Conservation (phyloP, 805 yeast genomes). For the Candida ponderosae region DNA sequence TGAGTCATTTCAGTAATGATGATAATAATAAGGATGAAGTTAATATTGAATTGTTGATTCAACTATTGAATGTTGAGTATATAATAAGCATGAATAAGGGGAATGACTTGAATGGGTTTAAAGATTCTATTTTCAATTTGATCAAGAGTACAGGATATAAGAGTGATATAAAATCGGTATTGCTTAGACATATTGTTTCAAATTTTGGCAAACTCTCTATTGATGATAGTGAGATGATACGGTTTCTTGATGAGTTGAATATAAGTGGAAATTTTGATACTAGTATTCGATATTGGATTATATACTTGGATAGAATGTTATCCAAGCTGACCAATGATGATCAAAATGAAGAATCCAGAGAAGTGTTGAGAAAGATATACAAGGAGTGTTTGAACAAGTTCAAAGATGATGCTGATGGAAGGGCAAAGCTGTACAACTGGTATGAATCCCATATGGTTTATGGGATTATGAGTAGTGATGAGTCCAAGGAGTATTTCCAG, state of each 20-base stretch:
- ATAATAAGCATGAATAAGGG: constrained; percentile 15
- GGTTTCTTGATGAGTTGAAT: constrained; percentile 16
- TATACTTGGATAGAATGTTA: neutral
- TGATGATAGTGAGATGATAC: constrained; percentile 7
- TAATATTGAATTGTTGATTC: constrained; percentile 28
- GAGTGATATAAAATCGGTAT: constrained; percentile 20
- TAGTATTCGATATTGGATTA: constrained; percentile 1
- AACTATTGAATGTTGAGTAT: constrained; percentile 35
- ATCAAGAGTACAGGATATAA: constrained; percentile 23
- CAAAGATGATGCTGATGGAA: neutral
- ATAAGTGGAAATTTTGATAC: neutral
- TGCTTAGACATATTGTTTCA: constrained; percentile 25
- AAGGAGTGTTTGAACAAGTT: neutral
- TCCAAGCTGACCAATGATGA: neutral
- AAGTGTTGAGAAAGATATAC: no score
- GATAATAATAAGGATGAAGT: constrained; percentile 20
- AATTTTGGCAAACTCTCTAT: constrained; percentile 16
- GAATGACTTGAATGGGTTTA: constrained; percentile 1
- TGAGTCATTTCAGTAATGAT: constrained; percentile 22
- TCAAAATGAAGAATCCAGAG: neutral
- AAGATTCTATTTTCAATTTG: constrained; percentile 21
- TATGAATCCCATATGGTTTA: no score
- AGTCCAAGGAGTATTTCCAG: no score
- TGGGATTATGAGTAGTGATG: no score
- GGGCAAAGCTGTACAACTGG: no score